Evolutionary conservation across 2,329 filamentous ascomycete species (phyloP).

Genomic region (Teratosphaeria gauchensis): DNA sequence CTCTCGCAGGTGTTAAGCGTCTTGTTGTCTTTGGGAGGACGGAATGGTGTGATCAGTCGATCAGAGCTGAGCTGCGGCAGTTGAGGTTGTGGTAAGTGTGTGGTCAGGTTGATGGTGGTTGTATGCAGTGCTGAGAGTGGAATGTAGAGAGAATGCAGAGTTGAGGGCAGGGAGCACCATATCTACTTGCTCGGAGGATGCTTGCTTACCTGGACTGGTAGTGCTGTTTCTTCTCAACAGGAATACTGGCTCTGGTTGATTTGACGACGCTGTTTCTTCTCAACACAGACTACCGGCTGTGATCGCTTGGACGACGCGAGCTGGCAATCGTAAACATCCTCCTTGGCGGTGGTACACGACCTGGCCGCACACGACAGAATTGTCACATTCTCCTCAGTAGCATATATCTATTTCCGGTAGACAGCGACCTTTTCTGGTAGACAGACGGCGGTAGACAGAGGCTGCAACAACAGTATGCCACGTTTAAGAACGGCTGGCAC

Average conservation of each 20-base stretch:
- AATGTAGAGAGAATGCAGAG: neutral
- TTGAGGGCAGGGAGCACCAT: neutral
- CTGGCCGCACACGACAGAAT: neutral
- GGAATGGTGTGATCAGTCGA: neutral
- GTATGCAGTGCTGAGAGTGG: neutral
- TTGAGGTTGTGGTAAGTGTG: neutral
- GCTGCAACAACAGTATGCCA: neutral
- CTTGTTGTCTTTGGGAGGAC: neutral
- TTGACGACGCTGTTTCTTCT: neutral
- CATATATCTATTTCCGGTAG: neutral
- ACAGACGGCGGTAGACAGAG: neutral
- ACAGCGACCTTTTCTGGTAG: neutral
- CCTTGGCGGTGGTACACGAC: neutral
- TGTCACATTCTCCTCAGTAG: neutral
- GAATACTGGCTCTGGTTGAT: neutral
- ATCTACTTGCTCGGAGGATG: neutral
- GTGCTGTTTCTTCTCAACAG: neutral
- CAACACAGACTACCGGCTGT: neutral
- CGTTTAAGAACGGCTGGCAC: neutral
- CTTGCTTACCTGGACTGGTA: neutral
- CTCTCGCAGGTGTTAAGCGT: neutral
- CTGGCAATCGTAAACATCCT: neutral
- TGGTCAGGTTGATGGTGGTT: neutral
- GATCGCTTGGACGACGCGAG: neutral
- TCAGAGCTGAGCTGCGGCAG: neutral